Conservation (phyloP, 441 rosid species). For the Pelargonium australe region DNA sequence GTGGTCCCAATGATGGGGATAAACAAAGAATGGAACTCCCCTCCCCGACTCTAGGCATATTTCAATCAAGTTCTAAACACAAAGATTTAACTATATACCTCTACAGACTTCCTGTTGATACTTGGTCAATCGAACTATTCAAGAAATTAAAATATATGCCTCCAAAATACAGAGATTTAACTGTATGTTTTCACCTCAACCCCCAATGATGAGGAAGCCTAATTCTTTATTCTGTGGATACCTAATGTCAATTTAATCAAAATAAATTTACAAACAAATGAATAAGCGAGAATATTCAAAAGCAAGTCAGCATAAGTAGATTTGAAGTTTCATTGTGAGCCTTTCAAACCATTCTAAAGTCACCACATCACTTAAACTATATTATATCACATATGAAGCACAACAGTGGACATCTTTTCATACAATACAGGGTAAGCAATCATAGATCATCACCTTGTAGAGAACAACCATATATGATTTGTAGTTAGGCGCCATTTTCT, state of each 20-base stretch:
- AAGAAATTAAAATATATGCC: slow-evolving; percentile 1
- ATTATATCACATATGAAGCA: not conserved
- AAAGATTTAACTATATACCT: not conserved
- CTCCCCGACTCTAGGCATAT: not conserved
- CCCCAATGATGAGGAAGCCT: not conserved
- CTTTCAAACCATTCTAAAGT: not conserved
- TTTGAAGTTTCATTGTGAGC: not conserved
- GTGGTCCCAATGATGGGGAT: slow-evolving; percentile 3
- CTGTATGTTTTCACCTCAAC: not conserved
- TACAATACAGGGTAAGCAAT: slow-evolving; percentile 7
- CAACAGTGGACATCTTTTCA: slow-evolving; percentile 1
- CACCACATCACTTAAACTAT: too few species aligned
- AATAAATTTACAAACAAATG: not conserved
- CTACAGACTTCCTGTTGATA: not conserved
- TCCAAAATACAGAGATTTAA: not conserved
- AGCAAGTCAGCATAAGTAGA: not conserved
- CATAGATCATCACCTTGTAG: slow-evolving; percentile 58
- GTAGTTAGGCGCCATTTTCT: slow-evolving; percentile 87
- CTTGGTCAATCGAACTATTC: slow-evolving; percentile 5
- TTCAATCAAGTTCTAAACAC: not conserved
- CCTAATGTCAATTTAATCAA: not conserved
- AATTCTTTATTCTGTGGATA: not conserved
- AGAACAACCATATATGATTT: slow-evolving; percentile 89
- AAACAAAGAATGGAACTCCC: not conserved
- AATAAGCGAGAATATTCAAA: not conserved